A percentile compares a stretch with the other conserved stretches of the same genome.
These are phyloP conservation scores for Debaryomyces subglobosus DNA, from an alignment of 1,139 yeast genomes.

Conservation along the genomic window DNA sequence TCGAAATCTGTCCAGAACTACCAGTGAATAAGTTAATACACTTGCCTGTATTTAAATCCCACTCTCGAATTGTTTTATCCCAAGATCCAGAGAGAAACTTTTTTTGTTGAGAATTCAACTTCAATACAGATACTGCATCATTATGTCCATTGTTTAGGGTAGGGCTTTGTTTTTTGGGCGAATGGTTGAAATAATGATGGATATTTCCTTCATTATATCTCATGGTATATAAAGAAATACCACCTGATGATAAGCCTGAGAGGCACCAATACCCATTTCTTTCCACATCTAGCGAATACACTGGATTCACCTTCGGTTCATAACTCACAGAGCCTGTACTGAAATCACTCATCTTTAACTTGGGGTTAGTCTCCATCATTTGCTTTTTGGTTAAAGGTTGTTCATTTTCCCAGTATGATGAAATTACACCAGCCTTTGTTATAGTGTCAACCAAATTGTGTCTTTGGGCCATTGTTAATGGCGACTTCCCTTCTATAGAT, in stretches of 20 bases:
- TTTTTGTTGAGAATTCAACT: conserved; percentile 62
- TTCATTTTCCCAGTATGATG: conserved; percentile 95
- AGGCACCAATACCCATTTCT: conserved; percentile 82
- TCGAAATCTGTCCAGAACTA: conserved; percentile 77
- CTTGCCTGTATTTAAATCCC: conserved; percentile 86
- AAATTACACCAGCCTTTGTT: conserved; percentile 78
- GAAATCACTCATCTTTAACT: conserved; percentile 46
- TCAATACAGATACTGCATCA: conserved; percentile 73
- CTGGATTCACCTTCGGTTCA: conserved; percentile 79
- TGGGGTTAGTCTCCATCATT: conserved; percentile 45
- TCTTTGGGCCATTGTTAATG: conserved; percentile 87
- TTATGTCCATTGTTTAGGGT: conserved; percentile 49
- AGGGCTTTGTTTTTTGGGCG: conserved; percentile 18
- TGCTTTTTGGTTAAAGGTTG: conserved; percentile 62
- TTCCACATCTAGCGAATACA: conserved; percentile 83
- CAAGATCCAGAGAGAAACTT: conserved; percentile 82
- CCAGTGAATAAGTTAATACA: conserved; percentile 50
- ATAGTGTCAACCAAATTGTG: conserved; percentile 88
- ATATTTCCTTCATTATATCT: conserved; percentile 83
- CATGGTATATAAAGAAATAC: conserved; percentile 81
- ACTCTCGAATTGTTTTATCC: conserved; percentile 76
- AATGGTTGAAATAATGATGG: conserved; percentile 69
- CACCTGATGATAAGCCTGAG: conserved; percentile 84
- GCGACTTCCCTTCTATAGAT: conserved; percentile 87
- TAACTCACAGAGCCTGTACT: conserved; percentile 48